Conservation (phyloP, 805 yeast genomes). For the Alloascoidea hylecoeti region DNA sequence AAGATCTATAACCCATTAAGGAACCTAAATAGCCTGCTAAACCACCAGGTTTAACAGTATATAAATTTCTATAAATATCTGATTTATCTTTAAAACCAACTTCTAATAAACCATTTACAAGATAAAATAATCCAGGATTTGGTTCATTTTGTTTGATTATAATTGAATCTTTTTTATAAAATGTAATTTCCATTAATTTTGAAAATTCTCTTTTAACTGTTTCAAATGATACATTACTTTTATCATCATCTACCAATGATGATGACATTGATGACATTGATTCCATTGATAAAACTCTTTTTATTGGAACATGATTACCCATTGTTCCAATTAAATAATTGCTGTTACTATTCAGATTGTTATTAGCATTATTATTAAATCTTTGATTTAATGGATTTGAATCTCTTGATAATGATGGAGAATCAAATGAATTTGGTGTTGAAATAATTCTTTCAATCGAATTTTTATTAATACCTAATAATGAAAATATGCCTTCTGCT, state of each 20-base stretch:
- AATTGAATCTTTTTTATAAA: slow-evolving; percentile 34
- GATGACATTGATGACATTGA: neutral
- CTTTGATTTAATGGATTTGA: too few species aligned
- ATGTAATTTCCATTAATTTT: slow-evolving; percentile 40
- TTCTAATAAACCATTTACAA: slow-evolving; percentile 66
- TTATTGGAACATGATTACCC: neutral
- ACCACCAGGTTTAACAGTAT: slow-evolving; percentile 61
- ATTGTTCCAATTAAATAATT: neutral
- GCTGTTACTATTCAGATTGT: too few species aligned
- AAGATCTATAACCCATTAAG: slow-evolving; percentile 67
- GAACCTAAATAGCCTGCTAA: slow-evolving; percentile 81
- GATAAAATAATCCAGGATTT: slow-evolving; percentile 65
- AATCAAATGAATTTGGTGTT: too few species aligned
- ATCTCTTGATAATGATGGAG: too few species aligned
- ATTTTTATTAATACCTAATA: slow-evolving; percentile 62
- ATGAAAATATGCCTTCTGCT: slow-evolving; percentile 54
- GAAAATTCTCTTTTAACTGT: slow-evolving; percentile 34
- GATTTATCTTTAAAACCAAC: slow-evolving; percentile 30
- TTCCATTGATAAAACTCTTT: neutral
- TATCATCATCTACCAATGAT: neutral
- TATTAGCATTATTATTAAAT: too few species aligned
- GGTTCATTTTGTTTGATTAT: slow-evolving; percentile 51
- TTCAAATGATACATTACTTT: neutral
- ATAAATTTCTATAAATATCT: slow-evolving; percentile 18
- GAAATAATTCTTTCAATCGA: too few species aligned